Evolutionary conservation across 305 asterid genomes (phyloP).

Genomic region (Fraxinus greggii): DNA sequence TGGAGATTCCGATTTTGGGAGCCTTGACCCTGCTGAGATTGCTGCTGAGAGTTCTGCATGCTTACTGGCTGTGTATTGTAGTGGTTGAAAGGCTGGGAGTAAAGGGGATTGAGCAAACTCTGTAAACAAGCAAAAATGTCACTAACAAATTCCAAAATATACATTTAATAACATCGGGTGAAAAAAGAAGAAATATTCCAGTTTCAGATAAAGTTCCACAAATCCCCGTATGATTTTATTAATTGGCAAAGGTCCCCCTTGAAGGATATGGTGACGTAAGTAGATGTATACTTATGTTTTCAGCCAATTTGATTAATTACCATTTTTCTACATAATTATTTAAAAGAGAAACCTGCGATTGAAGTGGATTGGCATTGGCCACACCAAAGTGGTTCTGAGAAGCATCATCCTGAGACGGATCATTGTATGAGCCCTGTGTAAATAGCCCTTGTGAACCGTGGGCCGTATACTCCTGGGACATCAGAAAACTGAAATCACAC

Average conservation of each 20-base stretch:
- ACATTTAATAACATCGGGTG: not conserved
- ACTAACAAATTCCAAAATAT: not conserved
- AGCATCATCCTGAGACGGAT: constrained; percentile 85
- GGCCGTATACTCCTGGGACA: constrained; percentile 77
- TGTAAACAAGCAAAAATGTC: constrained; percentile 31
- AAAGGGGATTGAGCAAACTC: constrained; percentile 73
- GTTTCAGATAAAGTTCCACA: not conserved
- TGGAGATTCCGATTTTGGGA: constrained; percentile 77
- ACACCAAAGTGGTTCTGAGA: constrained; percentile 77
- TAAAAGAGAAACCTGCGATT: constrained; percentile 65
- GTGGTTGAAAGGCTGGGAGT: constrained; percentile 83
- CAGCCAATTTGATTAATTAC: not conserved
- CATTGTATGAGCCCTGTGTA: constrained; percentile 82
- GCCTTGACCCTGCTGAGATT: constrained; percentile 70
- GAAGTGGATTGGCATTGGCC: constrained; percentile 64
- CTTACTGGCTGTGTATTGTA: constrained; percentile 71
- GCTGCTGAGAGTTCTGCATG: constrained; percentile 69
- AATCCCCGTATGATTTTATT: not conserved
- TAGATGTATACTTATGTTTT: not conserved
- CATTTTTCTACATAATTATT: not conserved
- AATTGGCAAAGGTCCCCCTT: not conserved
- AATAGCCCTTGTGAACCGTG: constrained; percentile 93
- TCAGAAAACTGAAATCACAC: constrained; percentile 20
- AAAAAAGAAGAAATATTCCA: not conserved
- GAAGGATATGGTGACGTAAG: not conserved